A percentile compares a stretch with the other conserved stretches of the same genome.
Evolutionary conservation across 1,139 yeast species (phyloP).

Genomic region (Cylindricascospora bacillispora): DNA sequence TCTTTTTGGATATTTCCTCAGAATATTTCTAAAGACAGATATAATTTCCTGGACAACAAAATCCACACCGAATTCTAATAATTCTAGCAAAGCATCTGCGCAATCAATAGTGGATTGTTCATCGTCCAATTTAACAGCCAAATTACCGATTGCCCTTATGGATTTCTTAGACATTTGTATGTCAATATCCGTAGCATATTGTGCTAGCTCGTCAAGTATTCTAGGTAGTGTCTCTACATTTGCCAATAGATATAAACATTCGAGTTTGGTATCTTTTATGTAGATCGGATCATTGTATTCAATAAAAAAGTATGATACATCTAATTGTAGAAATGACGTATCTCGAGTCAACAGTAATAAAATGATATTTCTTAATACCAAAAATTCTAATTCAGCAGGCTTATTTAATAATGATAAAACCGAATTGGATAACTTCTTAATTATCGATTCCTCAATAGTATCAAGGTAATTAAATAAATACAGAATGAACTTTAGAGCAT

Average conservation of each 20-base stretch:
- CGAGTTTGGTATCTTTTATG: slow-evolving; percentile 82
- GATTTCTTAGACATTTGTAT: slow-evolving; percentile 79
- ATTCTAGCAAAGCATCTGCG: slow-evolving; percentile 46
- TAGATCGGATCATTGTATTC: slow-evolving; percentile 77
- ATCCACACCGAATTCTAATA: slow-evolving; percentile 54
- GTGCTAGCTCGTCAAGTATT: slow-evolving; percentile 66
- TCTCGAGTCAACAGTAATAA: slow-evolving; percentile 58
- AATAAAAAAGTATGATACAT: slow-evolving; percentile 69
- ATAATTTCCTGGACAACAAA: slow-evolving; percentile 74
- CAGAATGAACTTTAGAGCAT: slow-evolving; percentile 58
- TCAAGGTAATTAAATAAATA: slow-evolving; percentile 61
- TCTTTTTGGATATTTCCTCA: slow-evolving; percentile 57
- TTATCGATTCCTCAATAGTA: slow-evolving; percentile 28
- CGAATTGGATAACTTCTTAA: slow-evolving; percentile 57
- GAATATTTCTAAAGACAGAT: slow-evolving; percentile 61
- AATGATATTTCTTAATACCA: slow-evolving; percentile 71
- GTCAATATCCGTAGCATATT: slow-evolving; percentile 79
- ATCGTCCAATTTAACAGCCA: slow-evolving; percentile 58
- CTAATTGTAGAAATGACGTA: slow-evolving; percentile 43
- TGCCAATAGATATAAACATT: slow-evolving; percentile 71
- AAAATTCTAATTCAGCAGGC: slow-evolving; percentile 75
- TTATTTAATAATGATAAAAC: slow-evolving; percentile 60
- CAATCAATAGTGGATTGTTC: slow-evolving; percentile 48
- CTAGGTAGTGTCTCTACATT: slow-evolving; percentile 45
- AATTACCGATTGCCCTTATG: slow-evolving; percentile 77